A percentile compares a stretch with the other conserved stretches of the same genome.
Conservation (phyloP, 345 rosid genomes). For the Moricandia moricandioides region DNA sequence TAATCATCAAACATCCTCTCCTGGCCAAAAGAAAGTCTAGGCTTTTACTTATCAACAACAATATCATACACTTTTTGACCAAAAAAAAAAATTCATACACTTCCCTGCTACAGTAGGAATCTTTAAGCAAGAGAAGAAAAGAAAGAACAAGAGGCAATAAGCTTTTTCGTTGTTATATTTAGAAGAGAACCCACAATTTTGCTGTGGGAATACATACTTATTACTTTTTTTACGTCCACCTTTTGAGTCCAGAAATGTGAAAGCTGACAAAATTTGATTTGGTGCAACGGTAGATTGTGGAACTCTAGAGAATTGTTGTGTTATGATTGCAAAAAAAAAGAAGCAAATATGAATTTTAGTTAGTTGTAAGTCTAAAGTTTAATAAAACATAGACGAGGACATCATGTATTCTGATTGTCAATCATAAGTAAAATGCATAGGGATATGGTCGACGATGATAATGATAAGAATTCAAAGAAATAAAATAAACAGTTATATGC, state of each 20-base stretch:
- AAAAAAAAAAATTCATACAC: too few relatives aligned
- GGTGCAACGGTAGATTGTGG: background rate
- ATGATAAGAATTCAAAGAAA: too few relatives aligned
- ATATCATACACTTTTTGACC: too few relatives aligned
- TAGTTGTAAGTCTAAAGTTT: background rate
- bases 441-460: background rate
- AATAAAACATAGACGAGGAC: background rate
- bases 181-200: too few relatives aligned
- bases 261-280: background rate
- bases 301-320: background rate
- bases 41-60: too few relatives aligned
- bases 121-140: too few relatives aligned
- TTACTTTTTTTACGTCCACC: background rate
- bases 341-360: background rate
- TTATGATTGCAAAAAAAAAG: background rate
- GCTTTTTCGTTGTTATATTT: too few relatives aligned
- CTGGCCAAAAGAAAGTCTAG: too few relatives aligned
- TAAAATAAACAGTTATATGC: too few relatives aligned
- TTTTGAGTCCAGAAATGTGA: background rate
- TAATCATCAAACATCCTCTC: too few relatives aligned
- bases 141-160: too few relatives aligned
- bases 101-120: too few relatives aligned
- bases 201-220: background rate
- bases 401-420: background rate
- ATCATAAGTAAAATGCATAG: background rate